Evolutionary conservation across 345 rosid species (phyloP).

Genomic region (Eucalyptus tenuipes): DNA sequence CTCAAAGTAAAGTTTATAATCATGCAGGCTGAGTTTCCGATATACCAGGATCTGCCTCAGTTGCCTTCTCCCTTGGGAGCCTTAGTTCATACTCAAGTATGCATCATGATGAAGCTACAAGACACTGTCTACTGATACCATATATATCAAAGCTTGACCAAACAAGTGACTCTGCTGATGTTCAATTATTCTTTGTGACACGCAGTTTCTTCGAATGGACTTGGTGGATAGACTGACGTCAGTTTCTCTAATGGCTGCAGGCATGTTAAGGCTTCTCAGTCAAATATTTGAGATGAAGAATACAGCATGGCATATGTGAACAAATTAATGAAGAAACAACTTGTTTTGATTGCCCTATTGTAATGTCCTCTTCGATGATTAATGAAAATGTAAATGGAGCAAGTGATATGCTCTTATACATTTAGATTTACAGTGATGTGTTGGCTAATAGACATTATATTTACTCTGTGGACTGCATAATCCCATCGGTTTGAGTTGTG

Average conservation of each 20-base stretch:
- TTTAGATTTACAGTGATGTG: neutral
- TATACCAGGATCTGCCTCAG: slow-evolving; percentile 47
- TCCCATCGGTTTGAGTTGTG: neutral
- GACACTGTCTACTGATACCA: neutral
- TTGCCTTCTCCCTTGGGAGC: slow-evolving; percentile 52
- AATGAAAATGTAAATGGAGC: neutral
- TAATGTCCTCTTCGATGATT: neutral
- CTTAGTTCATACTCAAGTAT: slow-evolving; percentile 35
- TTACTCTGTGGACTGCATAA: neutral
- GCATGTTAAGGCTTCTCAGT: neutral
- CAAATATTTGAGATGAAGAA: neutral
- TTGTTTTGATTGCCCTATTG: neutral
- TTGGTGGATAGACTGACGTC: slow-evolving; percentile 36
- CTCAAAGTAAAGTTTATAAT: neutral
- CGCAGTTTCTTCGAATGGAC: slow-evolving; percentile 36
- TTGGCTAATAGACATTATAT: neutral
- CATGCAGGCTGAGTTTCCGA: slow-evolving; percentile 52
- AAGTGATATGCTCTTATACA: neutral
- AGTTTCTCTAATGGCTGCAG: slow-evolving; percentile 54
- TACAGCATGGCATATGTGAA: neutral
- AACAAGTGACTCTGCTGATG: neutral
- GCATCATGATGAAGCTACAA: neutral
- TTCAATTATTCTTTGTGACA: neutral
- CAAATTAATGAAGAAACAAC: neutral
- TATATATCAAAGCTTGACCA: neutral